Conservation (phyloP, 495 filamentous ascomycete genomes). For the Staphylotrichum longicolle region DNA sequence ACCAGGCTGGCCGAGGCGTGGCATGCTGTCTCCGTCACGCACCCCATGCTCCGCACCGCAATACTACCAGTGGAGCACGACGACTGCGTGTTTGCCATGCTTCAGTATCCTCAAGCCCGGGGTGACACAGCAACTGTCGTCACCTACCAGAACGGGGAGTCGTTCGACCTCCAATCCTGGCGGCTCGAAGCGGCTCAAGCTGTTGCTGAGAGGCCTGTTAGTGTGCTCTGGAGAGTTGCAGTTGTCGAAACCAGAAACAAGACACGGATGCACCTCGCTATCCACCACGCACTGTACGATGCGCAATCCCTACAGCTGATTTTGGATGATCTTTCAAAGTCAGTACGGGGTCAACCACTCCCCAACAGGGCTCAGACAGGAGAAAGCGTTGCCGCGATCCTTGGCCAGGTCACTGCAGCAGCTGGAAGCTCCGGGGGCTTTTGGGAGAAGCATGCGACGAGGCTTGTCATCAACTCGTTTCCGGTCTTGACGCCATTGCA, state of each 20-base stretch:
- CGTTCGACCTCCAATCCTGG: constrained; percentile 38
- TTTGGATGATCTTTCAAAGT: constrained; percentile 51
- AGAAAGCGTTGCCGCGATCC: constrained; percentile 50
- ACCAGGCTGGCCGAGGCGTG: constrained; percentile 53
- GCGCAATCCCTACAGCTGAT: constrained; percentile 63
- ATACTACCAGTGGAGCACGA: constrained; percentile 60
- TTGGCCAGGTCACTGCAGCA: constrained; percentile 42
- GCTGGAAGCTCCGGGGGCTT: constrained; percentile 48
- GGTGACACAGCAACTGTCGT: background rate
- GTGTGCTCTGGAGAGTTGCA: constrained; percentile 34
- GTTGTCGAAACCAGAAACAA: constrained; percentile 22
- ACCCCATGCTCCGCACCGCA: constrained; percentile 72
- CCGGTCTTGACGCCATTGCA: constrained; percentile 66
- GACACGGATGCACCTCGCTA: constrained; percentile 46
- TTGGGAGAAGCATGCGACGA: constrained; percentile 57
- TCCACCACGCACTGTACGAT: constrained; percentile 79
- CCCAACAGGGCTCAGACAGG: constrained; percentile 32
- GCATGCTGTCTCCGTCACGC: constrained; percentile 46
- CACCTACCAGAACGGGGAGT: background rate
- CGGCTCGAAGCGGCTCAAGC: constrained; percentile 17
- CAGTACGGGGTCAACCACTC: constrained; percentile 10
- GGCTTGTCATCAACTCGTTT: constrained; percentile 59
- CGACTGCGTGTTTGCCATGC: constrained; percentile 62
- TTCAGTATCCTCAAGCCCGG: constrained; percentile 45
- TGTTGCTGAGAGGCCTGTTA: constrained; percentile 19